Evolutionary conservation across 495 filamentous ascomycete genomes (phyloP), one percentile per base, ranked within the genome.

Genomic region (Jackrogersella minutella): DNA sequence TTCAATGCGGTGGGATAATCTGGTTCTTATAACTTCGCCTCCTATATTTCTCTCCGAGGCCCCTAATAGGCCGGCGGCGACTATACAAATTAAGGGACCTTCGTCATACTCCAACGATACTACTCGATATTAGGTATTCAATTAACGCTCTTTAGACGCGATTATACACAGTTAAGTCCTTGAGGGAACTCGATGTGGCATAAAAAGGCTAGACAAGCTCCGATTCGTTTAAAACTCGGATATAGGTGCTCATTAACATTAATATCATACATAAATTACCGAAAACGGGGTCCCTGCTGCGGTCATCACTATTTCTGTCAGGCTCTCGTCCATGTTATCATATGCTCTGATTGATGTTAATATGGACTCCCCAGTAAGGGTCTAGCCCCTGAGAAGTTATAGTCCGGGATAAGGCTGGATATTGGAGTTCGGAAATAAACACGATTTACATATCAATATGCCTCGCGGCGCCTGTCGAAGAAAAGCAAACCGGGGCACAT

Each of bases 1-100:
- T 37, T 26, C 37, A 62, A 5, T 49, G 66, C 61, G 66, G 66
- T 69, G 61, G 66, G 66, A 65, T 65, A 58, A 39, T 47, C 31
- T 53, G 13, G 2, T 46, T 7, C 10, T 40, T 34, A 26, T 56
- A 37, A 11, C 24, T 36, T 50, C 24, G 44, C 44, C 61, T 57
- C 51, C 56, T 53, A 46, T 53, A 41, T 34, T 34, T 41, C 13
- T 51, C 33, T 46, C 43, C 13, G 17, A 40, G 17, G 9, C 8
- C 17, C 30, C 17, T 37, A 17, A 62, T 24, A 14, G 14, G 13
- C 37, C 44, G 28, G 56, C 50, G 52, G 51, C 52, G 50, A 65
- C 9, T 37, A 19, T 21, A 41, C 43, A 53, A 3, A 60, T 52
- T 64, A 52, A 47, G 43, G 43, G 60, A 51, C 34, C 31, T n/a